Conservation (phyloP, 306 rosid genomes). For the Vicia villosa region DNA sequence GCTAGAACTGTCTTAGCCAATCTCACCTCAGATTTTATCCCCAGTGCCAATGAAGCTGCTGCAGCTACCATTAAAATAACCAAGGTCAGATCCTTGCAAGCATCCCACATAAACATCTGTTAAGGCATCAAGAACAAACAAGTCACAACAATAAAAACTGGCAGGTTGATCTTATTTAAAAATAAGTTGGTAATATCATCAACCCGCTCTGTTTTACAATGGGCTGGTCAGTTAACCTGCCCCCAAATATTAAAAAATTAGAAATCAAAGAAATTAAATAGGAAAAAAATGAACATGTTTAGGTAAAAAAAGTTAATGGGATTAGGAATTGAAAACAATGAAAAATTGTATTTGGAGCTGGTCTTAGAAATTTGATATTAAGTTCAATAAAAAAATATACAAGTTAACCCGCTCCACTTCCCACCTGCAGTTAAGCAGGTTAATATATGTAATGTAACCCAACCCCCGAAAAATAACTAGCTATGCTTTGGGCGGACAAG, state of each 20-base stretch:
- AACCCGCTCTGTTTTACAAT: no score
- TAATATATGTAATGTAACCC: neutral
- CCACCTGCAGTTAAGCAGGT: neutral
- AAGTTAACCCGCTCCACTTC: neutral
- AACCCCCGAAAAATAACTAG: neutral
- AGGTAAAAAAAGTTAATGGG: neutral
- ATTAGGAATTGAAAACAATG: neutral
- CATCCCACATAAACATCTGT: constrained; percentile 97
- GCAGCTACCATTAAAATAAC: constrained; percentile 96
- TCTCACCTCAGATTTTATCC: constrained; percentile 95
- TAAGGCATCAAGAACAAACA: constrained; percentile 28
- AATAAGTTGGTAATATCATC: no score
- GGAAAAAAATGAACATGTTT: neutral
- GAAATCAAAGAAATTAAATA: neutral
- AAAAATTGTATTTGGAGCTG: neutral
- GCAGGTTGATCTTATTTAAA: no score
- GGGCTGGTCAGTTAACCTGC: constrained; percentile 13
- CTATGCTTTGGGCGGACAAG: neutral
- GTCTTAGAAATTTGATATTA: neutral
- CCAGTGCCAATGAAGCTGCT: constrained; percentile 86
- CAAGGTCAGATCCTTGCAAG: constrained; percentile 98
- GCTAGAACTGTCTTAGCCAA: constrained; percentile 15
- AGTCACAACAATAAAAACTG: neutral
- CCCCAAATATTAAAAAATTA: neutral
- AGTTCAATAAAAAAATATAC: neutral